phyloP scores from a whole-genome alignment of 2,329 filamentous ascomycete species.

The Diplodia corticola region DNA sequence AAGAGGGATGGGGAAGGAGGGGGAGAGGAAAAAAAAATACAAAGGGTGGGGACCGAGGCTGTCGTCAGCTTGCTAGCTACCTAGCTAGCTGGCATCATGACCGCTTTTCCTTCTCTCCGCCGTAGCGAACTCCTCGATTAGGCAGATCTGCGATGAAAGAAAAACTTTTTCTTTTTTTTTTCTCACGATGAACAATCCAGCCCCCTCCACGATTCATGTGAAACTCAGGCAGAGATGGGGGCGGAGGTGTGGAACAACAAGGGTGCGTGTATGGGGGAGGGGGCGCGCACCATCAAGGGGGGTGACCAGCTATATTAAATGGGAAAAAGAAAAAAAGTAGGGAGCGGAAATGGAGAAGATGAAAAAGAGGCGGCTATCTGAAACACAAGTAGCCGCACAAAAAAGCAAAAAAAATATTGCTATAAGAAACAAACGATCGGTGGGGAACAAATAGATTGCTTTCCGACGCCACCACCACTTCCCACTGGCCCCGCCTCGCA shows the following conservation, averaged over 20 bases:
- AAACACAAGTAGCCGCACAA: background rate
- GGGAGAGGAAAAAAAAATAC: no score
- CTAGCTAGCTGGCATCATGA: no score
- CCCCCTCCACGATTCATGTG: background rate
- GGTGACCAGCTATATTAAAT: background rate
- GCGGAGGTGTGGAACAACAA: background rate
- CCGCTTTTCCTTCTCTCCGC: background rate
- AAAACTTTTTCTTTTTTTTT: background rate
- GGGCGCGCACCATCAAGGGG: background rate
- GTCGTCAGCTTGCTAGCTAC: no score
- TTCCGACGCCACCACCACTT: background rate
- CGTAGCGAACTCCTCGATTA: background rate
- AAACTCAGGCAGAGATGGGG: background rate
- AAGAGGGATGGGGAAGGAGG: background rate
- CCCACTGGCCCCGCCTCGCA: background rate
- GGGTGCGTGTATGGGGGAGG: no score
- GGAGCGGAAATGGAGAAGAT: background rate
- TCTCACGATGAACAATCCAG: background rate
- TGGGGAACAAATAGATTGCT: background rate
- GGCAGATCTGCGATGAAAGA: background rate
- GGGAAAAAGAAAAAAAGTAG: background rate
- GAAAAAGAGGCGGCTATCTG: background rate
- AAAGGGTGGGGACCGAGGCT: background rate
- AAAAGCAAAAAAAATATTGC: background rate
- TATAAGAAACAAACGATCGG: background rate